Percentiles rank a stretch among this genome's conserved stretches.
Conservation (phyloP, 2,329 filamentous ascomycete species). For the Arthrobotrys megalospora region DNA sequence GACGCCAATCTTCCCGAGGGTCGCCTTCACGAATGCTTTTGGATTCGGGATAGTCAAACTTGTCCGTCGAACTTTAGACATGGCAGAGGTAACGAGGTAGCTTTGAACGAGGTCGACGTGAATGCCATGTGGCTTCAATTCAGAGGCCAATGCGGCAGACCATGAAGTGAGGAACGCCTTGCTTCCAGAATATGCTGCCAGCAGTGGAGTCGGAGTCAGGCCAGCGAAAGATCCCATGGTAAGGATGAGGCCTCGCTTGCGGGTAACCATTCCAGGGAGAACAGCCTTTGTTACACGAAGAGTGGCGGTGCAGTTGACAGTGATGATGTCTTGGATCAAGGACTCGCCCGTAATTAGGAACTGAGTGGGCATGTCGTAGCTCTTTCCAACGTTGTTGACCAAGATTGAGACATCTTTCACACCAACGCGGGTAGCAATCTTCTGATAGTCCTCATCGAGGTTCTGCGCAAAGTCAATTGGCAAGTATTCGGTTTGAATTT, state of each 20-base stretch:
- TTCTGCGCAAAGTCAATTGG: slow-evolving; percentile 94
- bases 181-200: slow-evolving; percentile 96
- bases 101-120: slow-evolving; percentile 92
- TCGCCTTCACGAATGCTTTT: slow-evolving; percentile 83
- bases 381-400: slow-evolving; percentile 97
- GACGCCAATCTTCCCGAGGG: slow-evolving; percentile 82
- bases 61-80: slow-evolving; percentile 92
- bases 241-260: slow-evolving; percentile 88
- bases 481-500: slow-evolving; percentile 81
- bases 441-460: slow-evolving; percentile 83
- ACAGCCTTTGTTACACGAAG: slow-evolving; percentile 89
- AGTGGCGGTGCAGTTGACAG: slow-evolving; percentile 93
- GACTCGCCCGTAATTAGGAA: slow-evolving; percentile 84
- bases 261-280: slow-evolving; percentile 84
- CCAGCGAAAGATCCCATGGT: slow-evolving; percentile 99
- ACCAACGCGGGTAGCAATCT: slow-evolving; percentile 77
- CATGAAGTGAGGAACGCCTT: slow-evolving; percentile 99
- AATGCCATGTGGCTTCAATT: slow-evolving; percentile 84
- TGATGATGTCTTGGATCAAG: slow-evolving; percentile 91
- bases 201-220: slow-evolving; percentile 88
- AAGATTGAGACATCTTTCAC: slow-evolving; percentile 87
- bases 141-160: slow-evolving; percentile 86
- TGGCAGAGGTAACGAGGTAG: slow-evolving; percentile 93
- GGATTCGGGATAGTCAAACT: slow-evolving; percentile 85
- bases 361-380: slow-evolving; percentile 90